Evolutionary conservation across 306 rosid species (phyloP).

Genomic region (Leucaena leucocephala): DNA sequence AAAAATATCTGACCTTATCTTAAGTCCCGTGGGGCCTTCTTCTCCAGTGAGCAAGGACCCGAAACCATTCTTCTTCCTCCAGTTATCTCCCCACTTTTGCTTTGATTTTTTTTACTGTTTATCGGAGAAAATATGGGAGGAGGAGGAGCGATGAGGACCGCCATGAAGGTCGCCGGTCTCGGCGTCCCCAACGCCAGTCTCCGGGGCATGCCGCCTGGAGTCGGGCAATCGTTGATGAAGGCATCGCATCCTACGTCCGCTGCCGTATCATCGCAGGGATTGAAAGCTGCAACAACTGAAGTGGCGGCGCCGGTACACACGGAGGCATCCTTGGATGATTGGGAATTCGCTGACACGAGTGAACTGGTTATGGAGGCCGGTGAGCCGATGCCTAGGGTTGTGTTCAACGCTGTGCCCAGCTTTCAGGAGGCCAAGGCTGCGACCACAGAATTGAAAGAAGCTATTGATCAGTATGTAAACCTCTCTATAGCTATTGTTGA

Average conservation of each 20-base stretch:
- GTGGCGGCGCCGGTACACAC: slow-evolving; percentile 37
- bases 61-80: background rate
- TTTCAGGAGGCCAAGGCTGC: slow-evolving; percentile 73
- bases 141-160: slow-evolving; percentile 69
- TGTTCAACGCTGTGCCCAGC: slow-evolving; percentile 59
- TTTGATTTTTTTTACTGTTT: too few species aligned
- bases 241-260: slow-evolving; percentile 44
- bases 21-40: background rate
- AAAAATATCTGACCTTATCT: background rate
- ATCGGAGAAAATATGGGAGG: slow-evolving; percentile 64
- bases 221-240: slow-evolving; percentile 48
- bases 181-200: slow-evolving; percentile 40
- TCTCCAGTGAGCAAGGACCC: background rate
- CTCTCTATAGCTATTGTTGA: background rate
- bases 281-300: slow-evolving; percentile 29
- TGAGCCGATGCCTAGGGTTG: slow-evolving; percentile 67
- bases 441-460: slow-evolving; percentile 69
- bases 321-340: slow-evolving; percentile 45
- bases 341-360: slow-evolving; percentile 63
- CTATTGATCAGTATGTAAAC: slow-evolving; percentile 60
- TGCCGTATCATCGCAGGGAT: slow-evolving; percentile 36
- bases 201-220: slow-evolving; percentile 41
- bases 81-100: background rate
- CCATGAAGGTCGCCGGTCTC: slow-evolving; percentile 64
- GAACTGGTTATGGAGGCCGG: slow-evolving; percentile 50